Conservation (phyloP, 2,329 filamentous ascomycete species). For the Epichloe typhina region DNA sequence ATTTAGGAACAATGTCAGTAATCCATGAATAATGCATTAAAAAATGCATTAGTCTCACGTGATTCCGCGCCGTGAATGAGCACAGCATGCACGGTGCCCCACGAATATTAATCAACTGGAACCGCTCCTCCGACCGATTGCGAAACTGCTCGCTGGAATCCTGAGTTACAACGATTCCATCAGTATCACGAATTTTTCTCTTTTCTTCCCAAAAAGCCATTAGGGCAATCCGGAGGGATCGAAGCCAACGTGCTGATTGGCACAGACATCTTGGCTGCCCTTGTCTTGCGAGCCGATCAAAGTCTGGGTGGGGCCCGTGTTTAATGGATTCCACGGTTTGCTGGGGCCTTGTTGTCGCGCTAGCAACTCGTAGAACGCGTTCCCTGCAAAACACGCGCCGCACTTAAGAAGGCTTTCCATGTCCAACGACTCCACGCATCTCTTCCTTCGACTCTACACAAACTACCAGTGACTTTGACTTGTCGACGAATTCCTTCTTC, state of each 20-base stretch:
- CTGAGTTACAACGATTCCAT: no score
- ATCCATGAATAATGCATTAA: conserved; percentile 6
- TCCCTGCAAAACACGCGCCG: conserved; percentile 18
- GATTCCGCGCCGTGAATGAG: conserved; percentile 9
- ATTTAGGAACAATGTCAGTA: no score
- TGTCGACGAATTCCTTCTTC: conserved; percentile 3
- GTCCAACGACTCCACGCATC: conserved; percentile 7
- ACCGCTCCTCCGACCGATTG: background rate
- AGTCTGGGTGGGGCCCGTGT: conserved; percentile 9
- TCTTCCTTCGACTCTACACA: conserved; percentile 11
- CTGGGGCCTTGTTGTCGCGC: conserved; percentile 16
- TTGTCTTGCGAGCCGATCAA: background rate
- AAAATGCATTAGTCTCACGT: conserved; percentile 10
- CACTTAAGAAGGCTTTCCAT: conserved; percentile 22
- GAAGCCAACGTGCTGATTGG: background rate
- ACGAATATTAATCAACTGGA: background rate
- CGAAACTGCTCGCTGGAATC: background rate
- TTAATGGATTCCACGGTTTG: conserved; percentile 16
- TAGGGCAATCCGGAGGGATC: no score
- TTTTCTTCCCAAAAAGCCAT: no score
- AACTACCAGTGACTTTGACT: conserved; percentile 6
- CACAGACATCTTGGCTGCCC: background rate
- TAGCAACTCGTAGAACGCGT: conserved; percentile 20
- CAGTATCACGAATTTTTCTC: no score
- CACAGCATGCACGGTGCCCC: conserved; percentile 4